Conservation (phyloP, 1,139 yeast genomes). For the Nematodospora anomalae region DNA sequence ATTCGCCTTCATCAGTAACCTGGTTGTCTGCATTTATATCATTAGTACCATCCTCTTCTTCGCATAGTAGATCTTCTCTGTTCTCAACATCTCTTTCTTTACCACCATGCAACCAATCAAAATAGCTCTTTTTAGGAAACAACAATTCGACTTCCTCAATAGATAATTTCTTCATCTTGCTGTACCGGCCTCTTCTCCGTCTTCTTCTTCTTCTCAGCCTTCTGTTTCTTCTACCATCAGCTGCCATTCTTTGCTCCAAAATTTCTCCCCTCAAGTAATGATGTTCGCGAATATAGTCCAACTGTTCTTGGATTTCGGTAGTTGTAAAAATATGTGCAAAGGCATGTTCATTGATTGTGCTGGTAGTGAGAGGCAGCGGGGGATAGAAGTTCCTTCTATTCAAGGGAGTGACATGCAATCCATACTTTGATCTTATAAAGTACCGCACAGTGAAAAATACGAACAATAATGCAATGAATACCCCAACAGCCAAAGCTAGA, state of each 20-base stretch:
- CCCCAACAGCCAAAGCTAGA: constrained; percentile 63
- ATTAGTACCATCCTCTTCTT: constrained; percentile 24
- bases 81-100: constrained; percentile 37
- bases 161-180: constrained; percentile 55
- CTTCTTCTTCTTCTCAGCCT: constrained; percentile 25
- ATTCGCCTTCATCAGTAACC: constrained; percentile 5
- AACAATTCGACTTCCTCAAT: constrained; percentile 61
- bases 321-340: constrained; percentile 13
- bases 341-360: constrained; percentile 8
- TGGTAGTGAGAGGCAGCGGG: neutral
- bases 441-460: constrained; percentile 60
- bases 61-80: constrained; percentile 37
- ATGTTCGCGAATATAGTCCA: constrained; percentile 35
- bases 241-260: constrained; percentile 26
- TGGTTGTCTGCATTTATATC: constrained; percentile 17
- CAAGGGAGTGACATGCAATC: constrained; percentile 50
- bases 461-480: constrained; percentile 53
- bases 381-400: constrained; percentile 13
- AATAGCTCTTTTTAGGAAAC: constrained; percentile 65
- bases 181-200: constrained; percentile 39
- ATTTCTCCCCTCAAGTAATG: constrained; percentile 33
- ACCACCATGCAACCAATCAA: constrained; percentile 64
- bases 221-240: constrained; percentile 10
- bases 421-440: constrained; percentile 55
- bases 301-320: constrained; percentile 35